These are phyloP conservation scores for Daldinia childiae DNA, from an alignment of 495 filamentous ascomycete species.

Conservation along the genomic window DNA sequence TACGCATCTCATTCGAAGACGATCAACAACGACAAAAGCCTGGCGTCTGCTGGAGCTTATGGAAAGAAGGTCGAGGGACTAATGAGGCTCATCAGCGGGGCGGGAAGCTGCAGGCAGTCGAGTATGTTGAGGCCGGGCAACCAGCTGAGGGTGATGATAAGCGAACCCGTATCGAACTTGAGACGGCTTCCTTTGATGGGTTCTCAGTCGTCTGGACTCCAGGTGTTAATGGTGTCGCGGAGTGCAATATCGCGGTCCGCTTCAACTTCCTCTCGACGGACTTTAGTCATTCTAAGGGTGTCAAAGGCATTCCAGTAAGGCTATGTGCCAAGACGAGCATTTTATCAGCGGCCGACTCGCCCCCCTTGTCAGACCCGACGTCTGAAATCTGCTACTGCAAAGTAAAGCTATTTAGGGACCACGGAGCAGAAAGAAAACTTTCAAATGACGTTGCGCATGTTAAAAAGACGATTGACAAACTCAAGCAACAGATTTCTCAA, in stretches of 20 bases:
- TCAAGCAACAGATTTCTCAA: conserved; percentile 89
- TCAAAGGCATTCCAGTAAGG: conserved; percentile 93
- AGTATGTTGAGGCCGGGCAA: conserved; percentile 85
- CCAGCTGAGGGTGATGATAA: conserved; percentile 74
- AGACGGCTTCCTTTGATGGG: conserved; percentile 86
- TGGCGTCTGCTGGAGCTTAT: conserved; percentile 88
- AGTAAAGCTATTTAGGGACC: conserved; percentile 95
- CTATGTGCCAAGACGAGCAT: conserved; percentile 89
- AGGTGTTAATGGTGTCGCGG: conserved; percentile 65
- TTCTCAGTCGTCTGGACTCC: conserved; percentile 91
- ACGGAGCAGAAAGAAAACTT: conserved; percentile 94
- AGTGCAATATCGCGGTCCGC: conserved; percentile 85
- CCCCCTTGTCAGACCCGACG: conserved; percentile 49
- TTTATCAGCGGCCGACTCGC: conserved; percentile 58
- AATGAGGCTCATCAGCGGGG: conserved; percentile 90
- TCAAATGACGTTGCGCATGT: conserved; percentile 94
- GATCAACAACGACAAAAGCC: conserved; percentile 86
- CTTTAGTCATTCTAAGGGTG: conserved; percentile 97
- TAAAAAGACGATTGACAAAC: conserved; percentile 92
- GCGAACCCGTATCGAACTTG: conserved; percentile 78
- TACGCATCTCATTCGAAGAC: conserved; percentile 94
- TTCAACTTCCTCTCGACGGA: conserved; percentile 99
- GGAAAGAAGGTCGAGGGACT: conserved; percentile 91
- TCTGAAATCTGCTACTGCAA: conserved; percentile 91
- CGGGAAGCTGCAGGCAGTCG: conserved; percentile 88